Evolutionary conservation across 148 eudicot species (phyloP).

Genomic region (Nyssa sinensis): DNA sequence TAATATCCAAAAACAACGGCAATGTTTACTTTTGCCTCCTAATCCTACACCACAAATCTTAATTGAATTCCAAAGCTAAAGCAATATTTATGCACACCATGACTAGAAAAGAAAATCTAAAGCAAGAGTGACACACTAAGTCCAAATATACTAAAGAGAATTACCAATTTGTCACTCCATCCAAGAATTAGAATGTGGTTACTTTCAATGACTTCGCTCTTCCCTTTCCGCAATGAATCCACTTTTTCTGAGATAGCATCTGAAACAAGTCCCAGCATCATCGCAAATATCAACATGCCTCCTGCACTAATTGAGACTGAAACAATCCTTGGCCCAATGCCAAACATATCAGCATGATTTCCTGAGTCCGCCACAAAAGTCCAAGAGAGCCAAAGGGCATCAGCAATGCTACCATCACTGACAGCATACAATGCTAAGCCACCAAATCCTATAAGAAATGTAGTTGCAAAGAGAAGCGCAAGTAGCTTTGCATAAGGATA

Average conservation of each 20-base stretch:
- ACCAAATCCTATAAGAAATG: slow-evolving; percentile 86
- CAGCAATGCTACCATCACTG: slow-evolving; percentile 68
- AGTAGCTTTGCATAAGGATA: slow-evolving; percentile 95
- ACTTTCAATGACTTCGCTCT: slow-evolving; percentile 93
- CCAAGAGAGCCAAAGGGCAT: slow-evolving; percentile 96
- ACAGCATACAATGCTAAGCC: slow-evolving; percentile 87
- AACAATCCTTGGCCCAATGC: slow-evolving; percentile 80
- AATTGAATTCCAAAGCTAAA: background rate
- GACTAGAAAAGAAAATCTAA: background rate
- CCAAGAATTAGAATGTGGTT: slow-evolving; percentile 88
- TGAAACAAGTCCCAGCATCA: slow-evolving; percentile 97
- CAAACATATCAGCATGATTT: slow-evolving; percentile 90
- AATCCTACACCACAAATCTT: background rate
- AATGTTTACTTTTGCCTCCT: no score
- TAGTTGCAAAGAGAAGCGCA: slow-evolving; percentile 83
- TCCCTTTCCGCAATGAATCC: slow-evolving; percentile 91
- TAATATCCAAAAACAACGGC: no score
- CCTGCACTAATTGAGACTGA: slow-evolving; percentile 84
- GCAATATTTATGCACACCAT: slow-evolving; percentile 6
- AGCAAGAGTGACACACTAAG: background rate
- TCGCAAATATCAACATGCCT: slow-evolving; percentile 96
- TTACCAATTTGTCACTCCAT: slow-evolving; percentile 97
- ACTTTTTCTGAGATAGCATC: slow-evolving; percentile 97
- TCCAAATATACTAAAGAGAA: slow-evolving; percentile 12
- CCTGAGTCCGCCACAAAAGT: slow-evolving; percentile 93